Base-by-base conservation (phyloP, 2,329 filamentous ascomycete genomes). In the Sporothrix mexicana region DNA sequence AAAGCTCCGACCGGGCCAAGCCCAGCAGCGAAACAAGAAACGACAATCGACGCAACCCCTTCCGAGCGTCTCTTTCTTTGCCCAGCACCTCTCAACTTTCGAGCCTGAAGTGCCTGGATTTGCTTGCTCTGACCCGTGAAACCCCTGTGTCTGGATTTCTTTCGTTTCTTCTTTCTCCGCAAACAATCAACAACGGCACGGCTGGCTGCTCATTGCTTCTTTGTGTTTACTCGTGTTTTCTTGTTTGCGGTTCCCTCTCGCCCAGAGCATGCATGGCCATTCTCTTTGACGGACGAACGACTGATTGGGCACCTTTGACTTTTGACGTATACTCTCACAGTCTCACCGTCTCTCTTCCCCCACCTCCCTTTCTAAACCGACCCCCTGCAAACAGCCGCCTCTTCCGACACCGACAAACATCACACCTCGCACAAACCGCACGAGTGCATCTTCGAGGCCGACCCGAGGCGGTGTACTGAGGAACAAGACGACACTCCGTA, bases 1-100 rank as follows among this genome's bases (percentile, higher is more conserved):
- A 45, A 47, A 45, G 61, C 61, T 66, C 61, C 41, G 61, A 66
- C 61, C 61, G 61, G 59, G 61, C 61, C 61, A 66, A 47, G 41
- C 61, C 61, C 61, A 47, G 20, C 41, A 47, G 25, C 61, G n/a
- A 66, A 66, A 66, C 61, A 66, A 66, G 45, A 64, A 8, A 15
- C 61, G 15, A 36, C 61, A 71, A 41, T 61, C n/a, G 30, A 47
- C 30, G 51, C 51, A 47, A n/a, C 51, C 64, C 43, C 43, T 69
- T 45, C 23, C 17, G 66, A 43, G 49, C 36, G 10, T 25, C 49
- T 57, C 45, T 30, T 17, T 36, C 47, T 9, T 17, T 59, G 15
- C 25, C n/a, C 13, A 20, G 30, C 7, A 36, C 7, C 30, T 36
- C 30, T 36, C 30, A 36, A 36, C 7, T 7, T 36, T 36, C 30